These are phyloP conservation scores for Kluyveromyces siamensis DNA, from an alignment of 805 yeast species.

Conservation along the genomic window DNA sequence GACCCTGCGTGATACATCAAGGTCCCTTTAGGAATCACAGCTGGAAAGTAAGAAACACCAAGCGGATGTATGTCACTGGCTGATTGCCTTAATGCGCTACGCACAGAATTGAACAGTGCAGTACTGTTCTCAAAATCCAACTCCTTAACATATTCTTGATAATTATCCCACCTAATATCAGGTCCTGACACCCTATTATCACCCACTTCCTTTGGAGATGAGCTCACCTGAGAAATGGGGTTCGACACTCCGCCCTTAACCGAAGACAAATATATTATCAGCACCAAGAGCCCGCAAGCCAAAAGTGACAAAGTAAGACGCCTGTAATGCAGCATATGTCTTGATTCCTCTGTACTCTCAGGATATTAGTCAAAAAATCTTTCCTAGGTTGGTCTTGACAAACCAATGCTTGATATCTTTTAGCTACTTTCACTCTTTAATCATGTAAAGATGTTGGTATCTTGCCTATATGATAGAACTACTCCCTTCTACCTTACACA, in stretches of 20 bases:
- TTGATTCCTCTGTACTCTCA: background rate
- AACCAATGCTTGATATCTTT: no score
- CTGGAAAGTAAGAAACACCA: constrained; percentile 52
- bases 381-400: background rate
- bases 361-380: background rate
- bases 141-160: constrained; percentile 14
- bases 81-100: constrained; percentile 44
- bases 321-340: background rate
- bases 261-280: background rate
- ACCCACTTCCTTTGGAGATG: background rate
- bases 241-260: background rate
- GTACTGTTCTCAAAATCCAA: constrained; percentile 42
- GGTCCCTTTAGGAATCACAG: constrained; percentile 51
- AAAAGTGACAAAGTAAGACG: background rate
- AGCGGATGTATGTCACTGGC: constrained; percentile 44
- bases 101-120: constrained; percentile 46
- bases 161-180: constrained; percentile 15
- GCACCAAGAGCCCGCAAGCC: background rate
- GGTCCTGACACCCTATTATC: background rate
- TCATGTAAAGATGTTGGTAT: no score
- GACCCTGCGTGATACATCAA: constrained; percentile 47
- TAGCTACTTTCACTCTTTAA: no score
- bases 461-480: no score
- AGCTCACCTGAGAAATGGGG: background rate
- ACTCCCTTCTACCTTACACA: no score